Conservation (phyloP, 192 early-diverging fungal genomes). For the Coemansia umbellata region DNA sequence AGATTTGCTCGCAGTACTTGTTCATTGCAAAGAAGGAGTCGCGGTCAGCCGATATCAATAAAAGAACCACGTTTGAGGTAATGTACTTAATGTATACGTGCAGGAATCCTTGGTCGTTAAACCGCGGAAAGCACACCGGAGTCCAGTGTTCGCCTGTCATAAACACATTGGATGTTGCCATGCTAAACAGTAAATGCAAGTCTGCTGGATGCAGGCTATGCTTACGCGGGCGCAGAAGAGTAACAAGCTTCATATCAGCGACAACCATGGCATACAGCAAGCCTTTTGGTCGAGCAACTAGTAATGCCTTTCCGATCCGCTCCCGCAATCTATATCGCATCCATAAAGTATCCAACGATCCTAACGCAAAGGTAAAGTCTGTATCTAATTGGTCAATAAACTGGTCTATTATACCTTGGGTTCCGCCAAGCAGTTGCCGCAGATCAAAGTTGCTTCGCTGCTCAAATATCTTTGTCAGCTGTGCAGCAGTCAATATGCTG, state of each 20-base stretch:
- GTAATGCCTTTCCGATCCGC: slow-evolving; percentile 61
- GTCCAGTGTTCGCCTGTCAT: slow-evolving; percentile 85
- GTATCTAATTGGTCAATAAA: slow-evolving; percentile 65
- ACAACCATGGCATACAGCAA: slow-evolving; percentile 79
- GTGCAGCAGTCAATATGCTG: slow-evolving; percentile 72
- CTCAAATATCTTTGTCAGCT: slow-evolving; percentile 83
- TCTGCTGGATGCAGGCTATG: slow-evolving; percentile 82
- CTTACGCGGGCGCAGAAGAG: slow-evolving; percentile 67
- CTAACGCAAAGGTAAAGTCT: slow-evolving; percentile 71
- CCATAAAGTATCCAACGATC: slow-evolving; percentile 70
- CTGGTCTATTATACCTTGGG: slow-evolving; percentile 79
- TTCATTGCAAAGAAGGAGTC: slow-evolving; percentile 81
- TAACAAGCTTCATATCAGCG: slow-evolving; percentile 71
- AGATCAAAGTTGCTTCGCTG: slow-evolving; percentile 86
- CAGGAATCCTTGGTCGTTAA: slow-evolving; percentile 83
- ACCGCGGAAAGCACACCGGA: slow-evolving; percentile 89
- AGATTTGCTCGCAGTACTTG: slow-evolving; percentile 61
- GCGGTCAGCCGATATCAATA: slow-evolving; percentile 73
- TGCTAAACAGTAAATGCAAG: slow-evolving; percentile 76
- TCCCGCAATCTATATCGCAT: slow-evolving; percentile 65
- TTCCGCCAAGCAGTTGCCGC: slow-evolving; percentile 72
- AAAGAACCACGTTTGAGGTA: slow-evolving; percentile 63
- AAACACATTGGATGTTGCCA: slow-evolving; percentile 75
- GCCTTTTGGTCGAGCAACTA: slow-evolving; percentile 55
- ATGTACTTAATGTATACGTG: slow-evolving; percentile 86